Evolutionary conservation across 169 alveolate genomes (phyloP).

Genomic region (Pseudocohnilembus persalinus): DNA sequence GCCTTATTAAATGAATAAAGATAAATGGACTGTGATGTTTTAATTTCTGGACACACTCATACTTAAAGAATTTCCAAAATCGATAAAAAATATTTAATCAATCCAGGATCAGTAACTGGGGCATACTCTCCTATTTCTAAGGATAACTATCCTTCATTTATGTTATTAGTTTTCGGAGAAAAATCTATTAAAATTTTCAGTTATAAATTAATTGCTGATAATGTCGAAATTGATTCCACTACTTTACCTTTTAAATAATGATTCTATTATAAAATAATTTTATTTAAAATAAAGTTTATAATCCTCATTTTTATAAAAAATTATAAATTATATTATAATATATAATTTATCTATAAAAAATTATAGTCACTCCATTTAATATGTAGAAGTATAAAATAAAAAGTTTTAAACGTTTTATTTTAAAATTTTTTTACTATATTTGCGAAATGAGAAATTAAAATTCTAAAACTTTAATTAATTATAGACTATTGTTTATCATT

Average conservation of each 20-base stretch:
- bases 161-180: constrained; percentile 73
- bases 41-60: constrained; percentile 92
- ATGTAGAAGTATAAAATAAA: no score
- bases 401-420: no score
- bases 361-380: no score
- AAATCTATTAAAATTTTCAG: constrained; percentile 61
- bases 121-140: constrained; percentile 83
- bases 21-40: constrained; percentile 89
- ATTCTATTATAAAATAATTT: no score
- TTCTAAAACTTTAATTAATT: no score
- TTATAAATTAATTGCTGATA: neutral
- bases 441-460: no score
- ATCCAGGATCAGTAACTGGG: constrained; percentile 95
- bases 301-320: no score
- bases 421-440: no score
- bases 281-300: no score
- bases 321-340: no score
- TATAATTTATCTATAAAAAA: no score
- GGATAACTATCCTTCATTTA: constrained; percentile 61
- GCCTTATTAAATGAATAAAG: constrained; percentile 85
- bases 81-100: constrained; percentile 89
- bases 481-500: no score
- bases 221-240: neutral
- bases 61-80: constrained; percentile 69
- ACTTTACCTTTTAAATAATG: neutral